Conservation (phyloP, 345 rosid genomes). For the Hibiscus syriacus region DNA sequence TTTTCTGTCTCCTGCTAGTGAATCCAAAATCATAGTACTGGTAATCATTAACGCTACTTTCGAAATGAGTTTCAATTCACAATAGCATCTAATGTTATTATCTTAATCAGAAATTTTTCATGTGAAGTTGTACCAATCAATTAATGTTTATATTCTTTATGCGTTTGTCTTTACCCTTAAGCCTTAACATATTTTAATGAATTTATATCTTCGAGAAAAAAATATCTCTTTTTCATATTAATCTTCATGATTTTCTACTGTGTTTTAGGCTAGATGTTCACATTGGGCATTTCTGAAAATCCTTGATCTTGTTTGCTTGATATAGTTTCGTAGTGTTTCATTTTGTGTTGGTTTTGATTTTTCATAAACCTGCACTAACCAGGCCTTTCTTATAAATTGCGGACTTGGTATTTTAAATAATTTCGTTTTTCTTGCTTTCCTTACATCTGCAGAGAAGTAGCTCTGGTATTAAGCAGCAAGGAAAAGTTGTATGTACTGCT, state of each 20-base stretch:
- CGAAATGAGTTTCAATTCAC: not conserved
- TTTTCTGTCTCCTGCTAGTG: not conserved
- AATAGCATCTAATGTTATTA: not conserved
- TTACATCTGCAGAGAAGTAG: slow-evolving; percentile 62
- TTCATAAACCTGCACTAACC: not conserved
- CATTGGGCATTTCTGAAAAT: not conserved
- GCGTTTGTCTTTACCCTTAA: not conserved
- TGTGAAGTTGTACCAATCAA: not conserved
- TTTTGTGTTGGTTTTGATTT: not conserved
- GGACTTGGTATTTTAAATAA: not conserved
- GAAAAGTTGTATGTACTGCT: slow-evolving; percentile 62
- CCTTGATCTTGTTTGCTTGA: not conserved
- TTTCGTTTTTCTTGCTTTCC: slow-evolving; percentile 8
- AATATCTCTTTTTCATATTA: not conserved
- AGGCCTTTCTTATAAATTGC: not conserved
- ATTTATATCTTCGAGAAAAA: not conserved
- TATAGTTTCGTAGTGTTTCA: not conserved
- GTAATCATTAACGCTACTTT: not conserved
- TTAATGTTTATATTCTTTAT: not conserved
- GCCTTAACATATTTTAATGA: not conserved
- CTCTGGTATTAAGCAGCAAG: slow-evolving; percentile 57
- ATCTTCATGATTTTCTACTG: not conserved
- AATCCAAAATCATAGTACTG: not conserved
- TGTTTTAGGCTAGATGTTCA: not conserved
- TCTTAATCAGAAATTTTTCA: not conserved